phyloP scores from a whole-genome alignment of 345 rosid genomes.

The Eutrema heterophyllum region DNA sequence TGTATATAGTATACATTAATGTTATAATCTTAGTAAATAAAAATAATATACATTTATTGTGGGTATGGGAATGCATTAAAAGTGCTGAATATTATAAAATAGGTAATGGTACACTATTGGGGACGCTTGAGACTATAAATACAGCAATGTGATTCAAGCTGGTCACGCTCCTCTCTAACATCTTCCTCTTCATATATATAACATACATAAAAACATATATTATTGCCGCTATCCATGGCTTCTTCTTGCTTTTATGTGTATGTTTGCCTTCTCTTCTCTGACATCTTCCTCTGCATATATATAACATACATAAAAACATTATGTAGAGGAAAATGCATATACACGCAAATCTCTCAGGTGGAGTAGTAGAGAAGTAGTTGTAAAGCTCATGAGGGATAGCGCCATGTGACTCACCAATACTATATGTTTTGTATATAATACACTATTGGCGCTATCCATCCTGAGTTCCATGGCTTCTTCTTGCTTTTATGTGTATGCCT shows the following conservation, averaged over 20 bases:
- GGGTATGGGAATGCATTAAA: constrained; percentile 8
- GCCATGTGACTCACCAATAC: not conserved
- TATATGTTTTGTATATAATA: not conserved
- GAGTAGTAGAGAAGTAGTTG: constrained; percentile 15
- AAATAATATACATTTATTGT: constrained; percentile 2
- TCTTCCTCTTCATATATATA: too few relatives aligned
- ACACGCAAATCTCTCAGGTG: constrained; percentile 7
- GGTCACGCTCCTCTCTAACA: not conserved
- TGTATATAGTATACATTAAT: not conserved
- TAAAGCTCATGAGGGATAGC: constrained; percentile 34
- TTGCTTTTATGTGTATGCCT: not conserved
- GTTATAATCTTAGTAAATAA: not conserved
- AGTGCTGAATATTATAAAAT: not conserved
- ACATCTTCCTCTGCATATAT: too few relatives aligned
- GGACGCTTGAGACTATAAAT: constrained; percentile 11
- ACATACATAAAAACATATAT: too few relatives aligned
- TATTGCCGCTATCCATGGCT: too few relatives aligned
- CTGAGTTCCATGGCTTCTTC: constrained; percentile 29
- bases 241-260: too few relatives aligned
- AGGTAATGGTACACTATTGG: not conserved
- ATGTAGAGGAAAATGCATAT: not conserved
- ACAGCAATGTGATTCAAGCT: not conserved
- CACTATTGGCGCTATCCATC: constrained; percentile 26
- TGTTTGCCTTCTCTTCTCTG: too few relatives aligned
- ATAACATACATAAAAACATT: not conserved